These are phyloP conservation scores for Caryopteris hybrid DNA, from an alignment of 305 asterid genomes.

Conservation along the genomic window DNA sequence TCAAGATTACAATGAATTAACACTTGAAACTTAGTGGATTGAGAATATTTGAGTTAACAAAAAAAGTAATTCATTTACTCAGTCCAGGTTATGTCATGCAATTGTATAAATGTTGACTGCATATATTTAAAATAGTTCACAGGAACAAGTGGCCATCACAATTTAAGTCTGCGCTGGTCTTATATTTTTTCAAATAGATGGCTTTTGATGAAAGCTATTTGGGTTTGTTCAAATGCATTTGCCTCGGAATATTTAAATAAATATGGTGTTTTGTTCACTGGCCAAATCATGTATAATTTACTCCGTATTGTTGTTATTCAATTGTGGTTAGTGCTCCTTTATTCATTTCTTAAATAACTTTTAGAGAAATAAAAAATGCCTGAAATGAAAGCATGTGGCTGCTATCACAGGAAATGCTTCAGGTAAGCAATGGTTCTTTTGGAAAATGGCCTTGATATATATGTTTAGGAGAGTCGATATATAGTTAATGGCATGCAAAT, in stretches of 20 bases:
- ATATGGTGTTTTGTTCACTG: background rate
- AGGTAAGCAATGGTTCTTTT: background rate
- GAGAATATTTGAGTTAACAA: background rate
- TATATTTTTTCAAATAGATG: background rate
- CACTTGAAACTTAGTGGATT: slow-evolving; percentile 2
- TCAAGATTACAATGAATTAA: background rate
- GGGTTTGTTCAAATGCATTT: background rate
- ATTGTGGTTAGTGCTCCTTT: background rate
- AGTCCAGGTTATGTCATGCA: slow-evolving; percentile 1
- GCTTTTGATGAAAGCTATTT: background rate
- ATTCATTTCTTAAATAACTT: background rate
- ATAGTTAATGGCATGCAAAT: background rate
- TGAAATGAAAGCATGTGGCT: background rate
- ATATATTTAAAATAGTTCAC: background rate
- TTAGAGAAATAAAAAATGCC: no score
- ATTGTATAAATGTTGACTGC: background rate
- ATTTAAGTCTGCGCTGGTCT: background rate
- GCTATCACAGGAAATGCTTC: background rate
- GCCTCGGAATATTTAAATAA: background rate
- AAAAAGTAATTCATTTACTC: background rate
- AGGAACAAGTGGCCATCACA: background rate
- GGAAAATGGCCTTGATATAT: background rate
- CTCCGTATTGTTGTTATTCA: background rate
- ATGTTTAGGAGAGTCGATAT: background rate
- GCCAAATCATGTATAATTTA: background rate